Base-by-base conservation (phyloP, 441 rosid genomes). In the Omphalea diandra region DNA sequence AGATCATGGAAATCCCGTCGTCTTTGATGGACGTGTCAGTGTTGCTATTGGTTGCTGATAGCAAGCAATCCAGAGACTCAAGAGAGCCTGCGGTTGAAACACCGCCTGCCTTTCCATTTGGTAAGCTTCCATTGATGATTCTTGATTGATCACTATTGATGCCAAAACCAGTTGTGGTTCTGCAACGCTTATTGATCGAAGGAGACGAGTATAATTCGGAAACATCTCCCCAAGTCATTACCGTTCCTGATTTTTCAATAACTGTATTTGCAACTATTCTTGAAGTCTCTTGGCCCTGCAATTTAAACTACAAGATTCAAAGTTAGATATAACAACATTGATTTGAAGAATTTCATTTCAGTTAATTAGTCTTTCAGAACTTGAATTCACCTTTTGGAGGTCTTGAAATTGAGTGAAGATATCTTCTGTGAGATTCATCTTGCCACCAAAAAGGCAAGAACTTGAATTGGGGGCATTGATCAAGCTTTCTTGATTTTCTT, bases 21-120 rank as follows among this genome's bases (percentile, higher is more conserved):
- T 93, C 91, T 73, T 84, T 90, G 4, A 46, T 69, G 0, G 89
- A 78, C 36, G 88, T 82, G 68, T 85, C 87, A 31, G 78, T 80
- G 83, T 83, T 88, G 80, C 87, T 85, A 62, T 86, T 88, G 29
- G 83, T 76, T 4, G 82, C 88, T 36, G 93, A 88, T 40, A 88
- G 59, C 78, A 93, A 84, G 79, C 94, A 84, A 68, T 88, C 96
- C 2, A 90, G 75, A 7, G 87, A 79, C 60, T 79, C 87, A 2
- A 81, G 66, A 44, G 91, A 81, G 55, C 72, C 81, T 18, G 76
- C 22, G 5, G 76, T 77, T 72, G 81, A 65, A 72, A 56, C 77
- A 70, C 70, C 66, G 1, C 72, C 44, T 27, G 44, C 72, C 56
- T 67, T 52, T 9, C 55, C n/a, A n/a, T n/a, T n/a, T n/a, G n/a